A percentile compares a stretch with the other conserved stretches of the same genome.
Evolutionary conservation across 352 stramenopile species (phyloP).

Genomic region (Phytopythium montanum): DNA sequence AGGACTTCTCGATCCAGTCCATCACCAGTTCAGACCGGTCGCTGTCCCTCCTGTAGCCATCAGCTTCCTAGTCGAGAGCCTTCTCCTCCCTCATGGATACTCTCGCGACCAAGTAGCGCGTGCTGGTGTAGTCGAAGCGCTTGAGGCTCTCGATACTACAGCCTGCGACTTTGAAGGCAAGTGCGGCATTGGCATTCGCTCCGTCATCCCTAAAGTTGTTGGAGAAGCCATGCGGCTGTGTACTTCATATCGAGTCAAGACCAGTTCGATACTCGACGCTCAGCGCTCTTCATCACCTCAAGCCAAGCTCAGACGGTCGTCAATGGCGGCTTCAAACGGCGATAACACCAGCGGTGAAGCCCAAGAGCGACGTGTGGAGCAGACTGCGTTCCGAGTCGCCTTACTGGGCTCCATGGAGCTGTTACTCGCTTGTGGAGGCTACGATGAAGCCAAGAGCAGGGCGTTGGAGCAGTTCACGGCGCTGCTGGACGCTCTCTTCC

Average conservation of each 20-base stretch:
- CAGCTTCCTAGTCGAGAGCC: slow-evolving; percentile 20
- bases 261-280: not conserved
- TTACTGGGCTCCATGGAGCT: slow-evolving; percentile 5
- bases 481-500: slow-evolving; percentile 21
- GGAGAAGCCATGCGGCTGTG: slow-evolving; percentile 15
- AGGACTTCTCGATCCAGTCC: slow-evolving; percentile 21
- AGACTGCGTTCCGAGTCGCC: not conserved
- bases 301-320: not conserved
- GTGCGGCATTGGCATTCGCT: slow-evolving; percentile 15
- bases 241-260: not conserved
- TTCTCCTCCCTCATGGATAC: slow-evolving; percentile 29
- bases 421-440: not conserved
- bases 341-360: not conserved
- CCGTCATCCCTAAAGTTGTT: slow-evolving; percentile 22
- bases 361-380: not conserved
- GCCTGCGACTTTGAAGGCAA: slow-evolving; percentile 4
- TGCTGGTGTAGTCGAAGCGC: slow-evolving; percentile 15
- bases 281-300: not conserved
- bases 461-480: not conserved
- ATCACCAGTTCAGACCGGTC: slow-evolving; percentile 27
- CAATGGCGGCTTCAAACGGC: not conserved
- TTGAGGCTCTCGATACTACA: slow-evolving; percentile 17
- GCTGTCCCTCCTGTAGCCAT: slow-evolving; percentile 19
- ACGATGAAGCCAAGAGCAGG: not conserved
- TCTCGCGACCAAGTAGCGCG: slow-evolving; percentile 8